Evolutionary conservation across 2,329 filamentous ascomycete species (phyloP).

Genomic region (Periglandula ipomoeae): DNA sequence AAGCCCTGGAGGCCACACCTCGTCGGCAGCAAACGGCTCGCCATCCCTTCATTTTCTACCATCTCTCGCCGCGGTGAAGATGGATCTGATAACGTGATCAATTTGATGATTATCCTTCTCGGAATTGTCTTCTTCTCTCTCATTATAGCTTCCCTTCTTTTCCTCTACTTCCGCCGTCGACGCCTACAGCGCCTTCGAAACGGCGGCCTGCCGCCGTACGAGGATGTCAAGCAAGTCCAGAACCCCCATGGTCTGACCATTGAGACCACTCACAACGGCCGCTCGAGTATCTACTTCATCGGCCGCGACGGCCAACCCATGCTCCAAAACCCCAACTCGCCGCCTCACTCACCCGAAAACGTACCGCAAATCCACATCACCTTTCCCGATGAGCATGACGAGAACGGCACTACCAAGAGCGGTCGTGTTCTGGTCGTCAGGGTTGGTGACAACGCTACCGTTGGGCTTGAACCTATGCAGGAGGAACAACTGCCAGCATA

Average conservation of each 20-base stretch:
- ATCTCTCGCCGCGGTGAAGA: slow-evolving; percentile 21
- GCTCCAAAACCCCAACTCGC: slow-evolving; percentile 64
- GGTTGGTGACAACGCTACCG: slow-evolving; percentile 74
- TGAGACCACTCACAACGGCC: slow-evolving; percentile 44
- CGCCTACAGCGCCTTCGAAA: slow-evolving; percentile 36
- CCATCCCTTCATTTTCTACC: slow-evolving; percentile 7
- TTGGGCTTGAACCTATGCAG: slow-evolving; percentile 82
- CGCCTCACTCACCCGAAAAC: slow-evolving; percentile 70
- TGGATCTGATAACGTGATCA: slow-evolving; percentile 54
- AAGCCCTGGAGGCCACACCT: slow-evolving; percentile 10
- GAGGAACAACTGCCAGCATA: slow-evolving; percentile 80
- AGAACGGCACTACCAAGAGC: slow-evolving; percentile 68
- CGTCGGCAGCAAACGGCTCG: slow-evolving; percentile 5
- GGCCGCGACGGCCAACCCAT: slow-evolving; percentile 68
- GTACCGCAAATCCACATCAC: slow-evolving; percentile 96
- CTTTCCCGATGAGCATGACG: slow-evolving; percentile 92
- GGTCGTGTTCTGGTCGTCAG: slow-evolving; percentile 87
- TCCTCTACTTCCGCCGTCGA: slow-evolving; percentile 61
- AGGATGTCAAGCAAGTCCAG: slow-evolving; percentile 46
- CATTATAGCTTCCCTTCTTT: slow-evolving; percentile 55
- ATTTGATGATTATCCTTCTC: slow-evolving; percentile 71
- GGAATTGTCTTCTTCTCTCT: slow-evolving; percentile 68
- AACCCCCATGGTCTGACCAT: slow-evolving; percentile 49
- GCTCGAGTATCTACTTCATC: slow-evolving; percentile 66
- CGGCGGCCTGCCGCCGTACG: slow-evolving; percentile 59